Base-by-base conservation (phyloP, 1,139 yeast genomes). In the Pichia sp. region DNA sequence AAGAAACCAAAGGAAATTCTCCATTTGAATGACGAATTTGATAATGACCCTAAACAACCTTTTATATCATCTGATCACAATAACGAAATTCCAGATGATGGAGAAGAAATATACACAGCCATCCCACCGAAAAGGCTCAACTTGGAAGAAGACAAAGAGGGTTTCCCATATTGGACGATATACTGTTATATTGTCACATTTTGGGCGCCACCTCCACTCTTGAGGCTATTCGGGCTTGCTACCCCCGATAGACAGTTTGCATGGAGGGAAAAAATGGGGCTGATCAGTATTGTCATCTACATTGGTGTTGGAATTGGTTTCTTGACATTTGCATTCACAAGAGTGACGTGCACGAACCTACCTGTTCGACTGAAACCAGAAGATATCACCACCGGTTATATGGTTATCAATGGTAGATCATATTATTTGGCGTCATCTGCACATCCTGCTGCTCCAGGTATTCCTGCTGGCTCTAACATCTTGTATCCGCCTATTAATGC, bases 241-340 rank as follows among this genome's bases (percentile, higher is more conserved):
- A 78, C 84, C 21, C 75, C 76, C 49, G 87, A 78, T 34, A 74
- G 95, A 45, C 96, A 86, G 57, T 75, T 77, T 66, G 97, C 97
- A 0, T 91, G 98, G 98, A 72, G 97, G 56, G 98, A 91, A 57
- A 91, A 91, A 56, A 81, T 88, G 30, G 97, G 85, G 2, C 68
- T 91, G 37, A 68, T 91, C 37, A 70, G 93, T 3, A 69, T 87
- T 43, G 86, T 91, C 51, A 49, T 81, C 22, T 74, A 73, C 49
- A 63, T 83, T 39, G 96, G 93, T 34, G 75, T 86, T 0, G 62
- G 83, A 45, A 84, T 88, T 30, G 95, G 94, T 2, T 91, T 69
- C 55, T 65, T 88, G 46, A 86, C 96, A 3, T 88, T 88, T 61
- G 98, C 97, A 3, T 88, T 91, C 61, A 85, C 96, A 12, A 72